A percentile compares a stretch with the other conserved stretches of the same genome.
Evolutionary conservation across 148 eudicot genomes (phyloP).

Genomic region (Heliamphora exappendiculata): DNA sequence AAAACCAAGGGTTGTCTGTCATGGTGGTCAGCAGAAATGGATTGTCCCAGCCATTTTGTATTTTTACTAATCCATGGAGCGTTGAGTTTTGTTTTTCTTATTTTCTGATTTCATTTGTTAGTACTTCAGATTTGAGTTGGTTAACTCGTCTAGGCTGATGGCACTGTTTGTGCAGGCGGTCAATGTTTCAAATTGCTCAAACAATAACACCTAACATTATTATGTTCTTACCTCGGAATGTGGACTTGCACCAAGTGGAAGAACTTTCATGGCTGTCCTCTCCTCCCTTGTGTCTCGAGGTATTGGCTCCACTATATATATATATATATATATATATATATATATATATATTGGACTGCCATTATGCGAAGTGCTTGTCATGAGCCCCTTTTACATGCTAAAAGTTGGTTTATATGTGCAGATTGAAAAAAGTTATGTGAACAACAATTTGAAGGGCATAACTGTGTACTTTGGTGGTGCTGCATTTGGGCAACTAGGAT

Average conservation of each 20-base stretch:
- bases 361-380: neutral
- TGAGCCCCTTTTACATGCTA: neutral
- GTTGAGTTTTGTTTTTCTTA: neutral
- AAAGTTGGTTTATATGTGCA: constrained; percentile 13
- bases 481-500: neutral
- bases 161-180: constrained; percentile 26
- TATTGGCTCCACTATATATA: neutral
- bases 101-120: neutral
- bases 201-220: constrained; percentile 41
- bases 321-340: neutral
- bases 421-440: constrained; percentile 32
- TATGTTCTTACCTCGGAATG: constrained; percentile 44
- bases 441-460: constrained; percentile 26
- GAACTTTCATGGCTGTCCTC: constrained; percentile 53
- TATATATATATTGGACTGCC: neutral
- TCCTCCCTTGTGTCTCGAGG: constrained; percentile 44
- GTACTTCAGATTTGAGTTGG: neutral
- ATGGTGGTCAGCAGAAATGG: neutral
- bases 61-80: neutral
- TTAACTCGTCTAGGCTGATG: neutral
- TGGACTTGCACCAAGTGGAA: constrained; percentile 36
- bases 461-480: constrained; percentile 31
- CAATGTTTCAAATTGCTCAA: constrained; percentile 44
- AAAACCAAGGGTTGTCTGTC: neutral
- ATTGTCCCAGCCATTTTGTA: neutral